These are phyloP conservation scores for Populus deltoides DNA, from an alignment of 345 rosid genomes.

Conservation along the genomic window DNA sequence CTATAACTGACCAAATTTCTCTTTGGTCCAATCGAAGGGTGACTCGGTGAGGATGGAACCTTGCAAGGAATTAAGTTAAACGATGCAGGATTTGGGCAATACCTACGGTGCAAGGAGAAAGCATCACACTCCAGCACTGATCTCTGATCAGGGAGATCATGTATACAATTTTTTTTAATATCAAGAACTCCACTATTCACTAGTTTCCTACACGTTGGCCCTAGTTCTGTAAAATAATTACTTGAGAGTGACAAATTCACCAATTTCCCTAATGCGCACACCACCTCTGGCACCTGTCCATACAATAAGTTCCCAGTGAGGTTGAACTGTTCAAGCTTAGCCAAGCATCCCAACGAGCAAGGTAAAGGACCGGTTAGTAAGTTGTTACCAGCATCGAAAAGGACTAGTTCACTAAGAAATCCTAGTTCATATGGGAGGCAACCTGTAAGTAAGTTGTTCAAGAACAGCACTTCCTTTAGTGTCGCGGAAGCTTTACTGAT, in stretches of 20 bases:
- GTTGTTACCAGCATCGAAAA: constrained; percentile 44
- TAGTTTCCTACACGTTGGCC: constrained; percentile 37
- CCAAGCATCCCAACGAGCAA: constrained; percentile 37
- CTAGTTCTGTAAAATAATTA: constrained; percentile 38
- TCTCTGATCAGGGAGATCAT: constrained; percentile 38
- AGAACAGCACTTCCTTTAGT: constrained; percentile 35
- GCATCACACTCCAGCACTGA: constrained; percentile 27
- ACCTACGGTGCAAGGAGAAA: constrained; percentile 22
- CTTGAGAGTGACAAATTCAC: constrained; percentile 32
- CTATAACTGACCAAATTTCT: constrained; percentile 22
- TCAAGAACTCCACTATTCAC: constrained; percentile 30
- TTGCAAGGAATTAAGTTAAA: constrained; percentile 33
- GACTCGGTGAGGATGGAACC: not conserved
- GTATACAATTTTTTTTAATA: constrained; percentile 40
- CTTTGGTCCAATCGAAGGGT: not conserved
- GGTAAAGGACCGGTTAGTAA: constrained; percentile 45
- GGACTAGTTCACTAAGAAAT: constrained; percentile 20
- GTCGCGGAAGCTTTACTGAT: constrained; percentile 27
- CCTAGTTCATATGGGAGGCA: constrained; percentile 50
- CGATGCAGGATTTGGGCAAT: constrained; percentile 18
- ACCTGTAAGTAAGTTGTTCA: constrained; percentile 34
- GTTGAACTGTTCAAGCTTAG: constrained; percentile 36
- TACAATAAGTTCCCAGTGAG: constrained; percentile 38
- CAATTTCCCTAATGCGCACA: constrained; percentile 29
- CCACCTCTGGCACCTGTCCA: constrained; percentile 40